Conservation (phyloP, 257 asterid species). For the Penstemon eatonii region DNA sequence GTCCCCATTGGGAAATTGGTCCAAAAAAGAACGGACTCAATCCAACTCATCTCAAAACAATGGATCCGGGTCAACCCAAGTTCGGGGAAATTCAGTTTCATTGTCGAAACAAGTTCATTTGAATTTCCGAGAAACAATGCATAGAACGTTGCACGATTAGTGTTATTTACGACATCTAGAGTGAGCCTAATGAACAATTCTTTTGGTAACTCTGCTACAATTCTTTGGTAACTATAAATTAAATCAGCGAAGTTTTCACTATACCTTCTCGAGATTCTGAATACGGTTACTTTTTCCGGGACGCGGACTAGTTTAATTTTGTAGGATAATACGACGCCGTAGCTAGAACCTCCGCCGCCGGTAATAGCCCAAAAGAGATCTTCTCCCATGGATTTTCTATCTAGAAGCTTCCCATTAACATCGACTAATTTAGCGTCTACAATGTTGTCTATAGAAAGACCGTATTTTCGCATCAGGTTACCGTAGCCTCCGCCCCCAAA, state of each 20-base stretch:
- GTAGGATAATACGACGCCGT: constrained; percentile 40
- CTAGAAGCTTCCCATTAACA: constrained; percentile 34
- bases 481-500: constrained; percentile 51
- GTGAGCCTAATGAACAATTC: constrained; percentile 33
- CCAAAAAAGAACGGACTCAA: constrained; percentile 23
- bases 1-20: constrained; percentile 20
- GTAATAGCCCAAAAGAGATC: constrained; percentile 44
- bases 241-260: constrained; percentile 31
- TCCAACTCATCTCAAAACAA: constrained; percentile 39
- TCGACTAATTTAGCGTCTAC: constrained; percentile 39
- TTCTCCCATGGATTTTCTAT: constrained; percentile 37
- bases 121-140: constrained; percentile 36
- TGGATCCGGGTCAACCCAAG: constrained; percentile 37
- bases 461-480: constrained; percentile 33
- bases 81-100: constrained; percentile 36
- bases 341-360: constrained; percentile 44
- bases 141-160: constrained; percentile 20
- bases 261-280: constrained; percentile 21
- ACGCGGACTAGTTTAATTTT: constrained; percentile 36
- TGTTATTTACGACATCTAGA: constrained; percentile 25
- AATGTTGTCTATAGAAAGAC: constrained; percentile 40
- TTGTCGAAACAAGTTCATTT: constrained; percentile 24
- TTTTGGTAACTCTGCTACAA: constrained; percentile 19
- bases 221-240: constrained; percentile 32
- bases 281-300: constrained; percentile 41